These are phyloP conservation scores for Penicillium goetzii DNA, from an alignment of 495 filamentous ascomycete species.

Conservation along the genomic window DNA sequence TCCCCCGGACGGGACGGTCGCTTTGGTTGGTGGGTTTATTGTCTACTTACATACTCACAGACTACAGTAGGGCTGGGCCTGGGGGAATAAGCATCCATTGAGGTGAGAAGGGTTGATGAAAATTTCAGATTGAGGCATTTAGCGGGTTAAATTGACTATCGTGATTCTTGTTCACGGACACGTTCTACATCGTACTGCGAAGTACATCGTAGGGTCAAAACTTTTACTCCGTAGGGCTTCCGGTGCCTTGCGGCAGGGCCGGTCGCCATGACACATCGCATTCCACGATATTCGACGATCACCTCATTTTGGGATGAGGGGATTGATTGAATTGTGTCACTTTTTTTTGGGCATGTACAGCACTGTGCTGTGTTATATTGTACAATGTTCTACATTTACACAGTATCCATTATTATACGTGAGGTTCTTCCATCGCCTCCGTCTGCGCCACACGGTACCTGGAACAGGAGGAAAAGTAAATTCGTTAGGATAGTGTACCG, in stretches of 20 bases:
- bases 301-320: constrained; percentile 12
- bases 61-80: constrained; percentile 18
- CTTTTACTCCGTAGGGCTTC: constrained; percentile 9
- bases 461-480: background rate
- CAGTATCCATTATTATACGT: background rate
- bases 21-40: background rate
- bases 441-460: background rate
- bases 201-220: background rate
- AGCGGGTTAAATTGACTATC: background rate
- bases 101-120: background rate
- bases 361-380: background rate
- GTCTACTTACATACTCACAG: background rate
- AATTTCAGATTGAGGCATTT: constrained; percentile 21
- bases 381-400: background rate
- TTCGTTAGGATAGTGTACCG: background rate
- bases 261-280: constrained; percentile 34
- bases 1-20: constrained; percentile 29
- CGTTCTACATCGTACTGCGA: background rate
- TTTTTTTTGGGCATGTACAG: background rate
- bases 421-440: background rate
- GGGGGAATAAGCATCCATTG: background rate
- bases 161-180: background rate
- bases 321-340: background rate
- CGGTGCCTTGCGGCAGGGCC: constrained; percentile 4
- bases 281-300: constrained; percentile 32